Percentiles rank a stretch among this genome's conserved stretches.
phyloP scores from a whole-genome alignment of 148 eudicot genomes.

The Limonium bicolor region DNA sequence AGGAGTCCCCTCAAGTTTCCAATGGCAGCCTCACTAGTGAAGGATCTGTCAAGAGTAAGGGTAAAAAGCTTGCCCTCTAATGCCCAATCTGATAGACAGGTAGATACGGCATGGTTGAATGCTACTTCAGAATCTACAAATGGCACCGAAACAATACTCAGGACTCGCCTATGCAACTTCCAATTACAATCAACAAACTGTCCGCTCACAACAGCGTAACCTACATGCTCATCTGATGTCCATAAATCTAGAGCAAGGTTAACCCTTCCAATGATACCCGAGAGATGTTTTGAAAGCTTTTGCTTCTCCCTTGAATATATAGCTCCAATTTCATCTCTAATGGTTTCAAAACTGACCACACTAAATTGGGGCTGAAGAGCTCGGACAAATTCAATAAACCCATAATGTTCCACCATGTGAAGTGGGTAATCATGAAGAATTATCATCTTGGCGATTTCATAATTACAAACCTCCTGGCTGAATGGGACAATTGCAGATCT shows the following conservation, averaged over 20 bases:
- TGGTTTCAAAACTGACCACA: slow-evolving; percentile 9
- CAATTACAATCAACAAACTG: slow-evolving; percentile 4
- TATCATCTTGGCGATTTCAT: slow-evolving; percentile 67
- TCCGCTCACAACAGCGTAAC: slow-evolving; percentile 5
- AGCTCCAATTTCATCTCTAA: slow-evolving; percentile 18
- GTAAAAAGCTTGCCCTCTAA: slow-evolving; percentile 54
- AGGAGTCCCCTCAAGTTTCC: slow-evolving; percentile 47
- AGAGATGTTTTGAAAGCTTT: background rate
- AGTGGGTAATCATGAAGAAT: slow-evolving; percentile 60
- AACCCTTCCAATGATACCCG: slow-evolving; percentile 4
- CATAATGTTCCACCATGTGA: slow-evolving; percentile 40
- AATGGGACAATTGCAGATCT: slow-evolving; percentile 22
- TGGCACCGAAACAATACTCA: slow-evolving; percentile 42
- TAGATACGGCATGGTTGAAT: slow-evolving; percentile 40
- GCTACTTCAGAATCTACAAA: slow-evolving; percentile 62
- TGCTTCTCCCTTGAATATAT: slow-evolving; percentile 3
- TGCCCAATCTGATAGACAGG: slow-evolving; percentile 62
- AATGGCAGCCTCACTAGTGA: slow-evolving; percentile 33
- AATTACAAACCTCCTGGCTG: slow-evolving; percentile 30
- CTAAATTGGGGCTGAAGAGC: slow-evolving; percentile 38
- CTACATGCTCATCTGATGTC: slow-evolving; percentile 1
- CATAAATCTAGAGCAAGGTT: slow-evolving; percentile 4
- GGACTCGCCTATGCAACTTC: slow-evolving; percentile 52
- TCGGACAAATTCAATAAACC: slow-evolving; percentile 26
- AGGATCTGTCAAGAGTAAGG: slow-evolving; percentile 53